These are phyloP conservation scores for Podosphaera aphanis DNA, from an alignment of 2,329 filamentous ascomycete species.

Conservation along the genomic window DNA sequence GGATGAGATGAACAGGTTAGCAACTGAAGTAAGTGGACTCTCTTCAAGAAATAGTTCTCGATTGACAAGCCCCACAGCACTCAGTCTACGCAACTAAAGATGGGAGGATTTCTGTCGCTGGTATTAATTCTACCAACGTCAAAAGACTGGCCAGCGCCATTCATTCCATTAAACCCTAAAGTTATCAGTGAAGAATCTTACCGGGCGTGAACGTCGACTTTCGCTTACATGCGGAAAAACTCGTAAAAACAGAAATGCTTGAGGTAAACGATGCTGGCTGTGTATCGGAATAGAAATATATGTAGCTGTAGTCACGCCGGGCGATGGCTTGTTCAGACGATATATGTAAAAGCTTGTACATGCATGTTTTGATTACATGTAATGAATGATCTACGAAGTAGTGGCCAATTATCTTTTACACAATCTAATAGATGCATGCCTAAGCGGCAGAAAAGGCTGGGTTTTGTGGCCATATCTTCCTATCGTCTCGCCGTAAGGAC, in stretches of 20 bases:
- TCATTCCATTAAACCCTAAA: conserved; percentile 45
- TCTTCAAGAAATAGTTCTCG: conserved; percentile 9
- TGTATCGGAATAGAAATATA: too few species aligned
- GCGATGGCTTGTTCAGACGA: too few species aligned
- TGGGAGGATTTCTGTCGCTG: conserved; percentile 65
- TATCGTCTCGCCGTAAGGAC: too few species aligned
- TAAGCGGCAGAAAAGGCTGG: too few species aligned
- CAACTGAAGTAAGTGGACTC: conserved; percentile 45
- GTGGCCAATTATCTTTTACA: not conserved
- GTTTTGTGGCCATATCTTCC: too few species aligned
- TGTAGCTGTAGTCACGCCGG: too few species aligned
- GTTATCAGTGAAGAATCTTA: not conserved
- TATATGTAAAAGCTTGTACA: not conserved
- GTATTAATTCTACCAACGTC: conserved; percentile 61
- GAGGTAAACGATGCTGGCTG: too few species aligned
- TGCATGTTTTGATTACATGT: not conserved
- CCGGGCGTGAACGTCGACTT: not conserved
- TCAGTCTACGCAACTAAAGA: conserved; percentile 95
- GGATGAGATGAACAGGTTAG: conserved; percentile 75
- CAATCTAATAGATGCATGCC: too few species aligned
- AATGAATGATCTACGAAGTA: not conserved
- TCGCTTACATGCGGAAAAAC: not conserved
- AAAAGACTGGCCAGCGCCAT: conserved; percentile 62
- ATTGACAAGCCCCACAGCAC: conserved; percentile 26
- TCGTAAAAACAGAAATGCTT: not conserved